phyloP scores from a whole-genome alignment of 208 protist genomes.

The Novymonas esmeraldas region DNA sequence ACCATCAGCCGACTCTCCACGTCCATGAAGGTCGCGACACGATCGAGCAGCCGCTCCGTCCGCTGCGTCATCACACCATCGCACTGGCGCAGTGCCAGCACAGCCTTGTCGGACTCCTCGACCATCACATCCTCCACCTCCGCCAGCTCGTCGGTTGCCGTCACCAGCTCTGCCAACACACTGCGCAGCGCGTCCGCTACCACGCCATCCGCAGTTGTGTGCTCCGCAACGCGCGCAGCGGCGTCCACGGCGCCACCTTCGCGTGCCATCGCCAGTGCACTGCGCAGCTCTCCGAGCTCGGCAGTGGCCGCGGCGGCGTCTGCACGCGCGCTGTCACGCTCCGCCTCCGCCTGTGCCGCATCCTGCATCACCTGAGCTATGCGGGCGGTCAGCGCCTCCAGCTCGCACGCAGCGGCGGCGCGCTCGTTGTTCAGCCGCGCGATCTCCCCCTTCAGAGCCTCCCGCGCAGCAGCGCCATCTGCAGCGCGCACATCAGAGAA shows the following conservation, averaged over 20 bases:
- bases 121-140: slow-evolving; percentile 37
- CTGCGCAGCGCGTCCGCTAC: slow-evolving; percentile 13
- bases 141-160: slow-evolving; percentile 20
- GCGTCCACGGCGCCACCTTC: too few species aligned
- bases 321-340: too few species aligned
- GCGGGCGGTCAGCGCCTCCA: neutral
- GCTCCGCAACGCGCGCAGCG: too few species aligned
- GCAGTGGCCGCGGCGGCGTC: too few species aligned
- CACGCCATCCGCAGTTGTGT: slow-evolving; percentile 6
- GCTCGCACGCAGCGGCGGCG: neutral
- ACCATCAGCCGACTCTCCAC: slow-evolving; percentile 15
- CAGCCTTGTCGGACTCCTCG: slow-evolving; percentile 32
- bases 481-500: neutral
- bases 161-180: slow-evolving; percentile 22
- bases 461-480: neutral
- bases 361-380: too few species aligned
- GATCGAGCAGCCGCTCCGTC: slow-evolving; percentile 18
- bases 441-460: neutral
- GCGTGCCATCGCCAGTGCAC: too few species aligned
- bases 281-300: too few species aligned
- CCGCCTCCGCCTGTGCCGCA: too few species aligned
- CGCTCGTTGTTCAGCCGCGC: neutral
- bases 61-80: slow-evolving; percentile 20
- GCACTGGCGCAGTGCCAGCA: slow-evolving; percentile 7
- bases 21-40: slow-evolving; percentile 15